Conservation (phyloP, 129 eudicot species). For the Tagetes patula region DNA sequence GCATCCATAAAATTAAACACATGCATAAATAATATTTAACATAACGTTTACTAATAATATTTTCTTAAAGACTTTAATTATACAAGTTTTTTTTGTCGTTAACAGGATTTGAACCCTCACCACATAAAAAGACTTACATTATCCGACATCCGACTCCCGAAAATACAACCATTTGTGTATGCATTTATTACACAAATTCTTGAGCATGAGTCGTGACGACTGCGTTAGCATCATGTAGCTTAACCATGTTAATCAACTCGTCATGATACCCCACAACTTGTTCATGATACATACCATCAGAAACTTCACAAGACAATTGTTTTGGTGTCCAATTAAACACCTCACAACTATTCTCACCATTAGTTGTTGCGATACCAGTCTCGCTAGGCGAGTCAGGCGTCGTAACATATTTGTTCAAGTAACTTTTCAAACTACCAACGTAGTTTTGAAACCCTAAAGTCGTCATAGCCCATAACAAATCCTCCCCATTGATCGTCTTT, state of each 20-base stretch:
- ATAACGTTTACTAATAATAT: no score
- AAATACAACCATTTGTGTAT: no score
- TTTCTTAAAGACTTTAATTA: no score
- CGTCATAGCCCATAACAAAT: conserved; percentile 75
- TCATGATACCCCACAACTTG: conserved; percentile 13
- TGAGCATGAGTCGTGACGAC: conserved; percentile 24
- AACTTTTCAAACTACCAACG: conserved; percentile 48
- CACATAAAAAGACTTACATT: no score
- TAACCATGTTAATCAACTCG: conserved; percentile 28
- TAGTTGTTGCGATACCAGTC: neutral
- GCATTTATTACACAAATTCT: conserved; percentile 34
- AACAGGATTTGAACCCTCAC: no score
- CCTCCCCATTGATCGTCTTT: conserved; percentile 74
- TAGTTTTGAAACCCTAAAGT: conserved; percentile 68
- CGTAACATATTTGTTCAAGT: conserved; percentile 40
- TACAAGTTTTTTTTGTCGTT: no score
- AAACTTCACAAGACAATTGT: neutral
- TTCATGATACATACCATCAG: conserved; percentile 10
- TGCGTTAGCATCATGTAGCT: conserved; percentile 23
- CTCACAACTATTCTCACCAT: conserved; percentile 18
- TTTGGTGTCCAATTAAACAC: conserved; percentile 17
- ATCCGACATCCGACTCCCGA: no score
- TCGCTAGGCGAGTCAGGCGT: conserved; percentile 18
- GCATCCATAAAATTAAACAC: no score
- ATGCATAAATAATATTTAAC: no score